A percentile compares a stretch with the other conserved stretches of the same genome.
Evolutionary conservation across 257 asterid species (phyloP).

Genomic region (Solanum pennellii): DNA sequence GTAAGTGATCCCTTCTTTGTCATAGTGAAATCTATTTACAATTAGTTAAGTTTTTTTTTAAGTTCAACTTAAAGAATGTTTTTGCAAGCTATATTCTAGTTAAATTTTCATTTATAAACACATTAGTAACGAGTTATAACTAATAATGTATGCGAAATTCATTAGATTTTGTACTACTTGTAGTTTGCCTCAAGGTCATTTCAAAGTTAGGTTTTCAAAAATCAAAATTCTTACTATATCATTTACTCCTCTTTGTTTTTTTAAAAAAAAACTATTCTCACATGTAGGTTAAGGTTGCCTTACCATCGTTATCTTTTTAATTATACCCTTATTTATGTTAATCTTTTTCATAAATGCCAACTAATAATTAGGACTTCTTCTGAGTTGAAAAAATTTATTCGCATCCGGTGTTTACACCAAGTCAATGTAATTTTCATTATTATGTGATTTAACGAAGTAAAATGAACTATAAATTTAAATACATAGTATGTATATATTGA

Average conservation of each 20-base stretch:
- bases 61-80: not conserved
- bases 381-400: too few relatives aligned
- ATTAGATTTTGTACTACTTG: not conserved
- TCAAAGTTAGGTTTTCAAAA: not conserved
- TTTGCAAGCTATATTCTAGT: not conserved
- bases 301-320: not conserved
- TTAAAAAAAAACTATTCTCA: not conserved
- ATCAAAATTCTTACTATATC: too few relatives aligned
- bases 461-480: too few relatives aligned
- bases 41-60: not conserved
- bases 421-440: too few relatives aligned
- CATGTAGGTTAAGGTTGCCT: not conserved
- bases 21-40: not conserved
- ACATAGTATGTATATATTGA: rapidly evolving
- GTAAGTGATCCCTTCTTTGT: not conserved
- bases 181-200: not conserved
- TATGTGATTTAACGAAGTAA: too few relatives aligned
- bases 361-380: too few relatives aligned
- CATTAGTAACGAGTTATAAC: too few relatives aligned
- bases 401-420: too few relatives aligned
- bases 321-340: too few relatives aligned
- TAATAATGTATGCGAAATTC: not conserved
- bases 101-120: not conserved
- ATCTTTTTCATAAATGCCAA: too few relatives aligned
- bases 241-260: not conserved